These are phyloP conservation scores for Suillus clintonianus DNA, from an alignment of 768 basidiomycete genomes.

Conservation along the genomic window DNA sequence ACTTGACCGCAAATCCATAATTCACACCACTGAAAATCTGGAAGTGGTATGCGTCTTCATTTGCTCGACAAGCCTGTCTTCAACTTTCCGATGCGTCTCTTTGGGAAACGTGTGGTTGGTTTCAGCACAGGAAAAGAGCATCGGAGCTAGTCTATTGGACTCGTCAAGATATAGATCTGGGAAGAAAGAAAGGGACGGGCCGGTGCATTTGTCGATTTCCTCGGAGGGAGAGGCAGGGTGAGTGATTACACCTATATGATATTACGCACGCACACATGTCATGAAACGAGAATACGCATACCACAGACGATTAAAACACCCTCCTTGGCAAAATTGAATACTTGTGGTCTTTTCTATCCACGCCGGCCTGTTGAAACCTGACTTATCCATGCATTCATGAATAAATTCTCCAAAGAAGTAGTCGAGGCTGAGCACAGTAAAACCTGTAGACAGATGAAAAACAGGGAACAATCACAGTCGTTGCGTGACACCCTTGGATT, in stretches of 20 bases:
- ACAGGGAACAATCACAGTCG: neutral
- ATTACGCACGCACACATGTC: neutral
- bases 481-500: conserved; percentile 37
- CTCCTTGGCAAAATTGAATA: conserved; percentile 40
- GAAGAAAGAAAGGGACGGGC: conserved; percentile 31
- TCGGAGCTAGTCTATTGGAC: conserved; percentile 39
- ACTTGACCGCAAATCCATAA: neutral
- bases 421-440: conserved; percentile 52
- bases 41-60: conserved; percentile 50
- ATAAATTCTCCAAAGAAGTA: conserved; percentile 52
- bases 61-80: conserved; percentile 46
- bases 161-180: neutral
- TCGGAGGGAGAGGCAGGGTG: conserved; percentile 43
- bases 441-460: conserved; percentile 37
- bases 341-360: conserved; percentile 45
- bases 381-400: conserved; percentile 30
- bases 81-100: conserved; percentile 48
- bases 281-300: neutral
- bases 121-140: conserved; percentile 55
- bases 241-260: conserved; percentile 41
- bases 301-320: conserved; percentile 45
- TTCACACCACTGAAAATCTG: conserved; percentile 48
- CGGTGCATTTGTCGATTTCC: conserved; percentile 47
- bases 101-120: conserved; percentile 48
- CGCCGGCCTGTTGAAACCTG: conserved; percentile 41